Conservation (phyloP, 805 yeast genomes). For the Nakazawaea laoshanensis region DNA sequence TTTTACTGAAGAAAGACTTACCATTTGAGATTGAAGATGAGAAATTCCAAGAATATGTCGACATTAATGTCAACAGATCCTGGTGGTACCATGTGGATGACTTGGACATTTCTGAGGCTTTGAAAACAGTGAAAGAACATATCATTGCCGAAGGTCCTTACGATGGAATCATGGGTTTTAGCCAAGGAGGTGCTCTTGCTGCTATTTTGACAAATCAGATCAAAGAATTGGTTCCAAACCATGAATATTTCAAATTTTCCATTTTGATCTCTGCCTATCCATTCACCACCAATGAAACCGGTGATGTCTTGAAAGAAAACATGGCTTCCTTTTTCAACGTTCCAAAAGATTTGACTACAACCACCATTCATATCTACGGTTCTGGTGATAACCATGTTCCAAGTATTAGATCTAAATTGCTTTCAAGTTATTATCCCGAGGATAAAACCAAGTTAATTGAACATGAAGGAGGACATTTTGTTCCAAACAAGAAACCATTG, state of each 20-base stretch:
- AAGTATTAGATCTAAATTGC: constrained; percentile 46
- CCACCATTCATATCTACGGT: constrained; percentile 61
- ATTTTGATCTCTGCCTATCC: constrained; percentile 58
- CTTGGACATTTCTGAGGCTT: constrained; percentile 36
- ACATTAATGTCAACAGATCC: constrained; percentile 35
- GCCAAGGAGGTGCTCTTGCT: constrained; percentile 80
- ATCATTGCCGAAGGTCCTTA: constrained; percentile 59
- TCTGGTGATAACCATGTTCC: constrained; percentile 71
- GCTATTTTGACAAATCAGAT: constrained; percentile 55
- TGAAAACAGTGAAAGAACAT: constrained; percentile 37
- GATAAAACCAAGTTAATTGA: constrained; percentile 34
- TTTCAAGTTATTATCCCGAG: constrained; percentile 44
- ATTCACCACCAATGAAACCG: constrained; percentile 32
- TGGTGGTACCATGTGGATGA: constrained; percentile 65
- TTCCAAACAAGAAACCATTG: constrained; percentile 60
- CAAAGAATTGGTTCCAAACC: constrained; percentile 34
- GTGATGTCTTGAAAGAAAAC: constrained; percentile 22
- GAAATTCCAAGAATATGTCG: constrained; percentile 34
- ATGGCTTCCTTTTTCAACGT: constrained; percentile 24
- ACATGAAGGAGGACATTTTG: constrained; percentile 90
- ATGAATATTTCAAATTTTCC: constrained; percentile 52
- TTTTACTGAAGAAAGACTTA: constrained; percentile 48
- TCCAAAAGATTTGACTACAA: constrained; percentile 22
- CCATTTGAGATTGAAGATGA: constrained; percentile 49
- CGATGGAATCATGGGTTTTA: constrained; percentile 74